A percentile compares a stretch with the other conserved stretches of the same genome.
These are phyloP conservation scores for Rhizopus sp. DNA, from an alignment of 371 early-diverging fungal genomes.

Conservation along the genomic window DNA sequence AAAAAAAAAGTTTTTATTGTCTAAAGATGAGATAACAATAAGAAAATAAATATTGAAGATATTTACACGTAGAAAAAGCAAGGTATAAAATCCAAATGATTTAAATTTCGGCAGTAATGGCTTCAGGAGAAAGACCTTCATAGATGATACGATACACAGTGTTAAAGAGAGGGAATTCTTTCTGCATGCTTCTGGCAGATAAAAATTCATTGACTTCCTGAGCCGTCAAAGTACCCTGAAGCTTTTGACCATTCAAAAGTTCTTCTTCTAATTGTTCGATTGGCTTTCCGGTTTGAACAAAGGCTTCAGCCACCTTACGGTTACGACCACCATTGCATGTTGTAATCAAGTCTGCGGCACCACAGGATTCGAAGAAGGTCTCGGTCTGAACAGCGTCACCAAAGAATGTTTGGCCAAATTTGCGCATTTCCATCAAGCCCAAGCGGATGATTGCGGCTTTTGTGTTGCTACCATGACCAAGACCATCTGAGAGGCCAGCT, in stretches of 20 bases:
- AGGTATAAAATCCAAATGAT: constrained; percentile 11
- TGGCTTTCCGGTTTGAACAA: constrained; percentile 80
- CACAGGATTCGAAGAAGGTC: constrained; percentile 97
- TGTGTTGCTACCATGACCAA: constrained; percentile 89
- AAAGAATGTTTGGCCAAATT: constrained; percentile 85
- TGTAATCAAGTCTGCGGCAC: constrained; percentile 88
- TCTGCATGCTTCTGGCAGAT: constrained; percentile 54
- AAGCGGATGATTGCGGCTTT: constrained; percentile 97
- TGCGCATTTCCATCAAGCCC: constrained; percentile 96
- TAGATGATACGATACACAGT: constrained; percentile 90
- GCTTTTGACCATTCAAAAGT: constrained; percentile 93
- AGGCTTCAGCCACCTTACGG: constrained; percentile 86
- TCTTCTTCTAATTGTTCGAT: constrained; percentile 86
- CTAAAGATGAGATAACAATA: neutral
- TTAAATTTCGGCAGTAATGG: constrained; percentile 63
- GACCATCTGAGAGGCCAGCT: constrained; percentile 95
- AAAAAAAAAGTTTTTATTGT: too few relatives aligned
- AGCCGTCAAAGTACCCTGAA: constrained; percentile 96
- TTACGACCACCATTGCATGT: constrained; percentile 96
- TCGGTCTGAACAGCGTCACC: constrained; percentile 73
- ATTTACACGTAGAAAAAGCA: neutral
- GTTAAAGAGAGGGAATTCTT: constrained; percentile 84
- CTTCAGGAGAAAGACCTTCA: constrained; percentile 56
- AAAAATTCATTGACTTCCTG: constrained; percentile 88
- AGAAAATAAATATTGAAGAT: neutral